These are phyloP conservation scores for Xylaria hypoxylon DNA, from an alignment of 2,329 filamentous ascomycete genomes.

Conservation along the genomic window DNA sequence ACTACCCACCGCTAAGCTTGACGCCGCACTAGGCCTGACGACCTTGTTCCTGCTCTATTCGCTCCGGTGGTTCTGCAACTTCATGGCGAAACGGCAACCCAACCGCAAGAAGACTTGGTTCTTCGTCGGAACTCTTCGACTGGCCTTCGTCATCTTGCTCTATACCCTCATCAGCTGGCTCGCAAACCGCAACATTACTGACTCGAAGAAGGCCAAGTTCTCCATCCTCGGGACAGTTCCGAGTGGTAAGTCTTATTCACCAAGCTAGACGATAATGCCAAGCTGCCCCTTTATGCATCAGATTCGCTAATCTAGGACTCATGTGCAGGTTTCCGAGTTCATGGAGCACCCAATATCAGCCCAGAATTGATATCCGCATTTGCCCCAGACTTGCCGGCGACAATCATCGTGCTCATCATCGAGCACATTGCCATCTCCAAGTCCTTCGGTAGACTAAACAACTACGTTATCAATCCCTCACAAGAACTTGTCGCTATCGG, in stretches of 20 bases:
- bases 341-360: slow-evolving; percentile 73
- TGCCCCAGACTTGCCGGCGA: slow-evolving; percentile 75
- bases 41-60: slow-evolving; percentile 75
- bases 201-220: slow-evolving; percentile 67
- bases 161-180: slow-evolving; percentile 83
- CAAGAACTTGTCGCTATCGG: slow-evolving; percentile 85
- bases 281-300: not conserved
- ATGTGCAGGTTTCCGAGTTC: slow-evolving; percentile 72
- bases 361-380: slow-evolving; percentile 71
- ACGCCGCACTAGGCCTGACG: slow-evolving; percentile 80
- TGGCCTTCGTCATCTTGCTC: slow-evolving; percentile 82
- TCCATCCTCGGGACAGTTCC: slow-evolving; percentile 76
- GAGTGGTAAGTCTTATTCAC: slow-evolving; percentile 61
- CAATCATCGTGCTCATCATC: slow-evolving; percentile 81
- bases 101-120: slow-evolving; percentile 77
- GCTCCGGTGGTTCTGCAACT: slow-evolving; percentile 72
- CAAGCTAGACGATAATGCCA: not conserved
- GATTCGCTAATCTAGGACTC: slow-evolving; percentile 3
- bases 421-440: slow-evolving; percentile 89
- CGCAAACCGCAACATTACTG: slow-evolving; percentile 69
- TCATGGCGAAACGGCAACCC: slow-evolving; percentile 74
- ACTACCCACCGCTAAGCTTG: slow-evolving; percentile 65
- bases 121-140: slow-evolving; percentile 81
- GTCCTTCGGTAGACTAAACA: slow-evolving; percentile 82
- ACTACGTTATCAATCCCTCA: slow-evolving; percentile 82